Base-by-base conservation (phyloP, 495 filamentous ascomycete genomes). In the Entonaema liquescens region DNA sequence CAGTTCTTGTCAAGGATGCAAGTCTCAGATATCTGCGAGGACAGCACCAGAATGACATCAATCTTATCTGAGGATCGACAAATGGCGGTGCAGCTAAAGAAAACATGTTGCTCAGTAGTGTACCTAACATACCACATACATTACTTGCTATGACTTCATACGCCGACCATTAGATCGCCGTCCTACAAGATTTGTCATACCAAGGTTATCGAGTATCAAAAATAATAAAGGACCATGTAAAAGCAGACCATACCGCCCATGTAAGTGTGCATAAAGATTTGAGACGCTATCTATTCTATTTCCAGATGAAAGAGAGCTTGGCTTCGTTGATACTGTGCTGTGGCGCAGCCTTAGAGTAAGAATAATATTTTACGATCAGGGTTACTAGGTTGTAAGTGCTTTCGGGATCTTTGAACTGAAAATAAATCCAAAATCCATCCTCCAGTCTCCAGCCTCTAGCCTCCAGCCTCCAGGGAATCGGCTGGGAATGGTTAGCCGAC, bases 21-120 rank as follows among this genome's bases (percentile, higher is more conserved):
- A 47, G 50, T 54, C 28, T 56, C 49, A 57, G 28, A 36, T 60
- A 25, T 12, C 33, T 62, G 40, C 42, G 47, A 42, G 35, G 63
- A 59, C 26, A 58, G 3, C 19, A 50, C 19, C 29, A 54, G 64
- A 67, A 68, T 72, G 69, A 67, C 64, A 72, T 72, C 64, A 64
- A 60, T 47, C 47, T 53, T 62, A 67, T 59, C 35, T 42, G 36
- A 64, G 28, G 69, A 72, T 72, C 63, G 54, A 53, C 63, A 42
- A 67, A 72, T 54, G 64, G 69, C 63, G 31, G 64, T 60, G 36
- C 69, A 62, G 33, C 40, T 29, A 3, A 9, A 12, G 19, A 49
- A 38, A 49, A 38, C 15, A n/a, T 52, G 17, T 47, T 59, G 31
- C 36, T 50, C 47, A 12, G 8, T 8, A n/a, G n/a, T n/a, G n/a